Evolutionary conservation across 2,329 filamentous ascomycete genomes (phyloP).

Genomic region (Fusarium sterilihyphosum): DNA sequence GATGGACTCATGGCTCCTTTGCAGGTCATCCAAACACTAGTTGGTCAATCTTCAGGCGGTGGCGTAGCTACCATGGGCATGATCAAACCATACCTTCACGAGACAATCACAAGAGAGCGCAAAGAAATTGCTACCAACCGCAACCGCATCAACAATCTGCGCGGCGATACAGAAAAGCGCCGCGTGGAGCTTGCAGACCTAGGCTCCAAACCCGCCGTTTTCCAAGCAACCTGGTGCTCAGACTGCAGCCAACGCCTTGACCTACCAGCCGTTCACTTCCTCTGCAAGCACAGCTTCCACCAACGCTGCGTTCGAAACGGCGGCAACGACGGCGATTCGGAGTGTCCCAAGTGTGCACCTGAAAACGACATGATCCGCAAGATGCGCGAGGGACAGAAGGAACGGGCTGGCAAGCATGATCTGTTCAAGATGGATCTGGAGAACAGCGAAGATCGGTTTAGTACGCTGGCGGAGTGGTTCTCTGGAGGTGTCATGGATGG

Average conservation of each 20-base stretch:
- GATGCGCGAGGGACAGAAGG: conserved; percentile 85
- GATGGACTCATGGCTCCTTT: conserved; percentile 94
- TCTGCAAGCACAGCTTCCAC: conserved; percentile 98
- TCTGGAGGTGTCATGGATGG: conserved; percentile 86
- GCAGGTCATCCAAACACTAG: conserved; percentile 93
- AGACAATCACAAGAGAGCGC: conserved; percentile 88
- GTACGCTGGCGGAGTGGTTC: conserved; percentile 94
- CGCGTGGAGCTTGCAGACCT: conserved; percentile 82
- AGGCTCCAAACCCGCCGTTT: conserved; percentile 81
- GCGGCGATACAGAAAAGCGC: conserved; percentile 83
- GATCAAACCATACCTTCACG: conserved; percentile 90
- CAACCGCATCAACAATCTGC: conserved; percentile 83
- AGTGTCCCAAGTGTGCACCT: conserved; percentile 86
- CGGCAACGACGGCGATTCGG: conserved; percentile 68
- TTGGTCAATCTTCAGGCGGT: conserved; percentile 62
- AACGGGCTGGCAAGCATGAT: conserved; percentile 87
- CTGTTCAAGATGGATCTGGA: conserved; percentile 85
- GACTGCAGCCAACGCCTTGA: conserved; percentile 83
- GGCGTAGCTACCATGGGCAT: conserved; percentile 95
- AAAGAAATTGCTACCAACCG: conserved; percentile 85
- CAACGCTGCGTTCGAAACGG: conserved; percentile 78
- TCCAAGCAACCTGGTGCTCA: conserved; percentile 89
- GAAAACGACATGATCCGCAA: conserved; percentile 90
- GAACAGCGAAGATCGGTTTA: conserved; percentile 83
- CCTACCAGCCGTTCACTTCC: conserved; percentile 90